Percentiles rank a stretch among this genome's conserved stretches.
These are phyloP conservation scores for Tubosaeta brunneosetosa DNA, from an alignment of 768 basidiomycete species.

Conservation along the genomic window DNA sequence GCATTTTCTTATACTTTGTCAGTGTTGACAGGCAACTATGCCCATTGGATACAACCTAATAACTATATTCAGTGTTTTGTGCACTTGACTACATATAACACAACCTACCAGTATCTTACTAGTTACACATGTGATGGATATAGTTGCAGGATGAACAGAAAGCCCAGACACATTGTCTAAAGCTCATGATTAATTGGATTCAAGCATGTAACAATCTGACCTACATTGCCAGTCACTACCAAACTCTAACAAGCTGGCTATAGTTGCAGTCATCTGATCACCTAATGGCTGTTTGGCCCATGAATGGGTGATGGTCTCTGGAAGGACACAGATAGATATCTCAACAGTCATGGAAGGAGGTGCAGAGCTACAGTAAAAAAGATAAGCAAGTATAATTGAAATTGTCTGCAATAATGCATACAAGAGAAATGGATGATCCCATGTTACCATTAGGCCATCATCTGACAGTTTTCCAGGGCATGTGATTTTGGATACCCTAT, in stretches of 20 bases:
- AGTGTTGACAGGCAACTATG: not conserved
- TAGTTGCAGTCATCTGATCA: not conserved
- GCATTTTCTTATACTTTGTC: not conserved
- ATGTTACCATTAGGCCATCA: not conserved
- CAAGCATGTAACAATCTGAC: not conserved
- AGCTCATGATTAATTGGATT: no score
- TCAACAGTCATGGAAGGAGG: not conserved
- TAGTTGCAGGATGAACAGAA: not conserved
- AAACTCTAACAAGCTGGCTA: not conserved
- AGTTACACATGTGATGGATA: not conserved
- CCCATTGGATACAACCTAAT: not conserved
- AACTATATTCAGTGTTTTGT: not conserved
- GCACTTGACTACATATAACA: no score
- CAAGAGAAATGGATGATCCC: constrained; percentile 1
- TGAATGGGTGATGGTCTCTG: not conserved
- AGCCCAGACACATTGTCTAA: not conserved
- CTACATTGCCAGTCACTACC: not conserved
- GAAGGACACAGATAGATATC: not conserved
- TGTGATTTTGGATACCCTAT: no score
- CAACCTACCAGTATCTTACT: not conserved
- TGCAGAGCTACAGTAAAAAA: not conserved
- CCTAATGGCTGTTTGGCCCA: not conserved
- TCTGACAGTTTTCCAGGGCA: no score
- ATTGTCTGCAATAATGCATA: not conserved
- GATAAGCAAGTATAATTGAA: not conserved